These are phyloP conservation scores for Pythium scleroteichum DNA, from an alignment of 352 stramenopile genomes.

Conservation along the genomic window DNA sequence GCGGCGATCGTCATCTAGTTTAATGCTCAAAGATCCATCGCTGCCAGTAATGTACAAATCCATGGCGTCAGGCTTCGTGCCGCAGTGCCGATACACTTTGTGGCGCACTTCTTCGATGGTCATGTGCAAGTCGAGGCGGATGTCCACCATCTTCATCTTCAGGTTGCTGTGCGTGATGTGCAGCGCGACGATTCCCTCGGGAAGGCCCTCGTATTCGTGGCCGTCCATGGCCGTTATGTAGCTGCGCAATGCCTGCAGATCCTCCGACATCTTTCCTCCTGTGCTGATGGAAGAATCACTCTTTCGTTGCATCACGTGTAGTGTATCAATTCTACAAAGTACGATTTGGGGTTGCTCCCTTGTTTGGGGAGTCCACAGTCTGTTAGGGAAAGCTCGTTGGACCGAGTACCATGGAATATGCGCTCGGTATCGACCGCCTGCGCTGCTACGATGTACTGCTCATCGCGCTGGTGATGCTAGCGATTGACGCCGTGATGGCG, in stretches of 20 bases:
- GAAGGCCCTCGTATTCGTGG: constrained; percentile 82
- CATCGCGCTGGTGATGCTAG: constrained; percentile 60
- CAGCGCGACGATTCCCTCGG: constrained; percentile 90
- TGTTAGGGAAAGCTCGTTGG: too few relatives aligned
- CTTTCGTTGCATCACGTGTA: background rate
- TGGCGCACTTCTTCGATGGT: constrained; percentile 89
- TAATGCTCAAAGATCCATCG: constrained; percentile 47
- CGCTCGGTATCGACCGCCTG: constrained; percentile 52
- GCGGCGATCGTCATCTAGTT: constrained; percentile 70
- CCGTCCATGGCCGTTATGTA: constrained; percentile 89
- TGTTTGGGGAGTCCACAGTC: too few relatives aligned
- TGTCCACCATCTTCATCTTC: constrained; percentile 95
- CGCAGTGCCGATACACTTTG: constrained; percentile 95
- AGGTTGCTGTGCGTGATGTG: constrained; percentile 98
- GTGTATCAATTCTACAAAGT: constrained; percentile 10
- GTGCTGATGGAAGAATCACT: background rate
- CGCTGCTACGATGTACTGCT: constrained; percentile 73
- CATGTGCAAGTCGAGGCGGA: constrained; percentile 94
- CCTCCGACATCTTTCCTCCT: constrained; percentile 52
- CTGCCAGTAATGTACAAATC: constrained; percentile 61
- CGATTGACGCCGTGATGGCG: constrained; percentile 50
- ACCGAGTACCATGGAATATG: constrained; percentile 22
- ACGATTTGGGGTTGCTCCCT: too few relatives aligned
- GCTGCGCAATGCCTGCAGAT: constrained; percentile 67
- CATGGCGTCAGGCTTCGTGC: constrained; percentile 92